Conservation (phyloP, 441 rosid species). For the Codiaeum variegatum region DNA sequence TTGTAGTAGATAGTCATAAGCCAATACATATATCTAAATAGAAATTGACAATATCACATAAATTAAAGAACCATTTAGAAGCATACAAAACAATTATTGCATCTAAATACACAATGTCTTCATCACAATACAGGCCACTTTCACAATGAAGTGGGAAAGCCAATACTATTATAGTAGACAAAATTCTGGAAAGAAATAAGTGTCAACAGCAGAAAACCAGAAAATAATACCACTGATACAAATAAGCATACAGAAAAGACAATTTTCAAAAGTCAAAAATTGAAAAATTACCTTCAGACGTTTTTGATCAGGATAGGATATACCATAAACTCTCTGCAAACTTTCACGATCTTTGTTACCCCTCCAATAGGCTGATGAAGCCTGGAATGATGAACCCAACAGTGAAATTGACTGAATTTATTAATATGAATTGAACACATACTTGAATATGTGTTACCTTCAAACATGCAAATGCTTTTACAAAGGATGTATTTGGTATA, state of each 20-base stretch:
- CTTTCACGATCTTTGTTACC: constrained; percentile 86
- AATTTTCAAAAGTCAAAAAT: constrained; percentile 11
- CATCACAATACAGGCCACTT: not conserved
- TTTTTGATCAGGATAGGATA: constrained; percentile 91
- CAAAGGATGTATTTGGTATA: constrained; percentile 94
- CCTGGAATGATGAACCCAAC: constrained; percentile 43
- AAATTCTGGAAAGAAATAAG: not conserved
- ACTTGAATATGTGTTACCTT: constrained; percentile 47
- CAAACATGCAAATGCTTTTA: constrained; percentile 87
- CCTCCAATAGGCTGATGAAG: constrained; percentile 98
- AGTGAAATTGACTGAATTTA: constrained; percentile 13
- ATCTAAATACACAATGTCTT: not conserved
- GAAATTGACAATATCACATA: not conserved
- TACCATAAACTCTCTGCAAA: constrained; percentile 95
- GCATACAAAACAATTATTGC: not conserved
- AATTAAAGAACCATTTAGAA: not conserved
- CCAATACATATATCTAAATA: not conserved
- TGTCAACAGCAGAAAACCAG: constrained; percentile 5
- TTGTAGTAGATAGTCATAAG: not conserved
- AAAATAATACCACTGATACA: constrained; percentile 2
- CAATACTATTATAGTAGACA: not conserved
- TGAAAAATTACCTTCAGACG: constrained; percentile 56
- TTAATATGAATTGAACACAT: constrained; percentile 6
- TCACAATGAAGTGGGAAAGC: not conserved
- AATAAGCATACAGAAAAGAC: not conserved